Base-by-base conservation (phyloP, 805 yeast species). In the Blastobotrys chiropterorum region DNA sequence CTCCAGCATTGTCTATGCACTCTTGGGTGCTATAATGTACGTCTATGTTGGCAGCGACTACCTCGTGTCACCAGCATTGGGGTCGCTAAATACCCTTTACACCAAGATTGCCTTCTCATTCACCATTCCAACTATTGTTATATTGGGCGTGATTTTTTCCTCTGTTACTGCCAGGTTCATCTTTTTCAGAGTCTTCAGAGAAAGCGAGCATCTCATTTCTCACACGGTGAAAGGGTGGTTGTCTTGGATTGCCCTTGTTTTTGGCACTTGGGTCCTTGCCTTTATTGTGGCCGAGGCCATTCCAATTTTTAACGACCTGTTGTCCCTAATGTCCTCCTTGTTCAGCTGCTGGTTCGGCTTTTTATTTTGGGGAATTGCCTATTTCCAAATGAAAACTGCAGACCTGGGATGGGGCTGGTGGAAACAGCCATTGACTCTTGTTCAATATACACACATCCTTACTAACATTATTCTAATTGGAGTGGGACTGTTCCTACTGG, bases 341-440 rank as follows among this genome's bases (percentile, higher is more conserved):
- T 80, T 80, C 59, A 85, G 80, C 63, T 79, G 83, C 62, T 80
- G 83, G 81, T 81, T 80, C 56, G 85, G 85, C 0, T 80, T 79
- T 58, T 77, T 80, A 5, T 80, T 80, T 58, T 80, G 85, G 85
- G 68, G 83, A n/a, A 74, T 77, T 30, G 84, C 85, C 0, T 80
- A 64, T 62, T 72, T 77, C 61, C 72, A 75, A 58, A 66, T 79
- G 56, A 70, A 70, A 55, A 65, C 67, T 47, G 48, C 52, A 11
- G 66, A 72, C 16, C 59, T 67, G 2, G 8, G 59, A 1, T 14
- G 55, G 40, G 72, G 68, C 22, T 75, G 73, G 56, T 7, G 74
- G 21, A 57, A 56, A 38, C 71, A 68, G 21, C 74, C 73, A 55
- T 6, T 74, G 19, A 73, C 74, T 59, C 67, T 72, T 46, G 48